A percentile compares a stretch with the other conserved stretches of the same genome.
Conservation (phyloP, 202 grass and related monocot species). For the Miscanthus sacchariflorus region DNA sequence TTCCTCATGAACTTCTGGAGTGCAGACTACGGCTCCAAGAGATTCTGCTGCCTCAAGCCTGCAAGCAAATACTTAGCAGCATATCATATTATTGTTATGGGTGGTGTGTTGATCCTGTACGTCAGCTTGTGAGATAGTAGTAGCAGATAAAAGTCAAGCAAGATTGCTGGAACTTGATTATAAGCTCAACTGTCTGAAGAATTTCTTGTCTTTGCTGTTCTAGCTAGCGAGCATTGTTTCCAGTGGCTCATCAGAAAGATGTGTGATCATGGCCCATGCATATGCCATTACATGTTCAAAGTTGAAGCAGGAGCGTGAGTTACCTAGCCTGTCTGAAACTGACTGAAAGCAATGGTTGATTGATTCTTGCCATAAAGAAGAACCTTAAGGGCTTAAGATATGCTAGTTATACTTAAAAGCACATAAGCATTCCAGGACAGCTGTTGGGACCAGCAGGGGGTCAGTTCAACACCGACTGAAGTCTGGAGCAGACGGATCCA, state of each 20-base stretch:
- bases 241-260: not conserved
- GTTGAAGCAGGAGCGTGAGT: not conserved
- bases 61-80: not conserved
- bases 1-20: constrained; percentile 45
- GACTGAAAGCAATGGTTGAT: constrained; percentile 16
- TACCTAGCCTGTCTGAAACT: not conserved
- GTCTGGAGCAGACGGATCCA: not conserved
- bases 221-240: not conserved
- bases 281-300: not conserved
- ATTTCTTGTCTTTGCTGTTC: not conserved
- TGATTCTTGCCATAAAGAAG: constrained; percentile 22
- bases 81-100: not conserved
- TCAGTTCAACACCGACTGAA: not conserved
- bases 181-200: constrained; percentile 3
- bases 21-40: constrained; percentile 14
- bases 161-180: not conserved
- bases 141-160: not conserved
- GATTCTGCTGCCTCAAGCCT: constrained; percentile 35
- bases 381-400: constrained; percentile 11
- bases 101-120: not conserved
- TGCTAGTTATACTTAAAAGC: constrained; percentile 21
- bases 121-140: not conserved
- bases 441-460: not conserved
- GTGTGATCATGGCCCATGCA: not conserved
- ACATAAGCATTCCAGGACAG: not conserved